Percentiles rank a stretch among this genome's conserved stretches.
phyloP scores from a whole-genome alignment of 2,329 filamentous ascomycete species.

The Coleophoma cylindrospora region DNA sequence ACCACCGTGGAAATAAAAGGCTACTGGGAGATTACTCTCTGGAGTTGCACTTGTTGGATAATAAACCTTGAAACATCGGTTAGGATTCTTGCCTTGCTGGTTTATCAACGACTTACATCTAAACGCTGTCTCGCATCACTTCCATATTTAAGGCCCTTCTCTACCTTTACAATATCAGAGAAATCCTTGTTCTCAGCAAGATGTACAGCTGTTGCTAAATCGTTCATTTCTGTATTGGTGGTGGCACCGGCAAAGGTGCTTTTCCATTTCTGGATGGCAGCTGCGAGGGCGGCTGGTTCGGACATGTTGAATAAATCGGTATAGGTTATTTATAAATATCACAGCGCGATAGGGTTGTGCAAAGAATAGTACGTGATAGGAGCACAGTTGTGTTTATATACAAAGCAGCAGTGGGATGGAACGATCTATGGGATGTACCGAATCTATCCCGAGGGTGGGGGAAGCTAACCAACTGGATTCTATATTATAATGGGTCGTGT shows the following conservation, averaged over 20 bases:
- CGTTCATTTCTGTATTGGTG: not conserved
- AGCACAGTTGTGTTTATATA: not conserved
- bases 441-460: conserved; percentile 4
- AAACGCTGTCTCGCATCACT: conserved; percentile 1
- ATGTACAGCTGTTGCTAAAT: not conserved
- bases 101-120: not conserved
- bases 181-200: not conserved
- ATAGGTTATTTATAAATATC: not conserved
- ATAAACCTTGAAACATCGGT: not conserved
- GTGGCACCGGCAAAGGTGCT: not conserved
- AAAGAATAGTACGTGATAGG: not conserved
- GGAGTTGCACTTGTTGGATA: not conserved
- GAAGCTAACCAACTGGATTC: no score
- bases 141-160: not conserved
- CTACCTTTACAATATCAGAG: not conserved
- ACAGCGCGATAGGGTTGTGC: not conserved
- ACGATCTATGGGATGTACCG: not conserved
- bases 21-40: not conserved
- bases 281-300: not conserved
- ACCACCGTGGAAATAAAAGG: not conserved
- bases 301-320: not conserved
- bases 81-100: not conserved
- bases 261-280: conserved; percentile 2
- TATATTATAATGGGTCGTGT: no score
- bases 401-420: not conserved